Percentiles rank a stretch among this genome's conserved stretches.
phyloP scores from a whole-genome alignment of 257 asterid genomes.

The Gentiana straminea region DNA sequence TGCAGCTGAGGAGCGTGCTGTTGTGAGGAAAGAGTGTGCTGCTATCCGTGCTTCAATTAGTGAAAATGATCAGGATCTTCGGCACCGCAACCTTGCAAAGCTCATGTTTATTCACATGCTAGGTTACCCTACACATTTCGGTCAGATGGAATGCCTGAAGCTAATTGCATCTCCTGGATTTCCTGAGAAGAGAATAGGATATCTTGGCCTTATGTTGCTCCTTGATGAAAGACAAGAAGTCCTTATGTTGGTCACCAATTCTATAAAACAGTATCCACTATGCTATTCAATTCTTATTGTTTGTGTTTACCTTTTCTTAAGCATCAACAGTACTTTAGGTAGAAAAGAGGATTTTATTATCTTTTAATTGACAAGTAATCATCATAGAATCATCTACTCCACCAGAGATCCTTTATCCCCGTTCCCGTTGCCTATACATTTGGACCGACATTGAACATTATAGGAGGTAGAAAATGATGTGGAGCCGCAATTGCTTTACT shows the following conservation, averaged over 20 bases:
- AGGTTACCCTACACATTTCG: slow-evolving; percentile 98
- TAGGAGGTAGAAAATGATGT: no score
- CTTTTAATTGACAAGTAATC: no score
- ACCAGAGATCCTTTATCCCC: no score
- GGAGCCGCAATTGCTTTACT: no score
- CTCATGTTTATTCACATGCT: slow-evolving; percentile 99
- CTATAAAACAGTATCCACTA: slow-evolving; percentile 87
- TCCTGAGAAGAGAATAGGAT: slow-evolving; percentile 98
- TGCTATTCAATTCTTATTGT: not conserved
- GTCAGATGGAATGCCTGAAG: slow-evolving; percentile 99
- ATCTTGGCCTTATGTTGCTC: slow-evolving; percentile 96
- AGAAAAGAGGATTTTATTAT: no score
- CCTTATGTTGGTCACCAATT: slow-evolving; percentile 94
- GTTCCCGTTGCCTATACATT: no score
- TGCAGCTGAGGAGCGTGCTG: slow-evolving; percentile 99
- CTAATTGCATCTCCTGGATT: slow-evolving; percentile 92
- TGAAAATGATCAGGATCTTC: slow-evolving; percentile 80
- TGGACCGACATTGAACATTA: no score
- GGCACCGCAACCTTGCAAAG: slow-evolving; percentile 95
- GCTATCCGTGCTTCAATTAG: slow-evolving; percentile 92
- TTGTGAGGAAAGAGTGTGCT: slow-evolving; percentile 96
- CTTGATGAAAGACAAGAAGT: slow-evolving; percentile 99
- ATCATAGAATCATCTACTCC: no score
- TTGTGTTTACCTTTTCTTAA: not conserved
- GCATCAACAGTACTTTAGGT: no score